Evolutionary conservation across 73 alveolate species (phyloP).

Genomic region (Tetrahymena elliotti): DNA sequence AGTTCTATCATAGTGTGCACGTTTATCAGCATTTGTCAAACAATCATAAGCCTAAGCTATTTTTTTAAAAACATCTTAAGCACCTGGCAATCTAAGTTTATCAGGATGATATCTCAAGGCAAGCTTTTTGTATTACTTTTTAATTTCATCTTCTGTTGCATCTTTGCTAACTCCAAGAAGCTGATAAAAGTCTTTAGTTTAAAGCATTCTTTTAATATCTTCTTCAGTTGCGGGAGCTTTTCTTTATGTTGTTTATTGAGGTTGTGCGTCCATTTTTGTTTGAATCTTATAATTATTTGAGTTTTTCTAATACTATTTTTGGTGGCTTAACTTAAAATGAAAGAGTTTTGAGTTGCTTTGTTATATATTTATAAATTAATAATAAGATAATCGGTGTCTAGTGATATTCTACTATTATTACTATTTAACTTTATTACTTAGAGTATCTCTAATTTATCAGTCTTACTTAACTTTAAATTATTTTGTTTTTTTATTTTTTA

Average conservation of each 20-base stretch:
- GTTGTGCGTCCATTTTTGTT: not conserved
- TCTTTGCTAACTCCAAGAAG: conserved; percentile 68
- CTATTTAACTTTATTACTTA: not conserved
- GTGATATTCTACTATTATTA: not conserved
- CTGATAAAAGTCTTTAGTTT: conserved; percentile 64
- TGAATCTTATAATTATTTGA: not conserved
- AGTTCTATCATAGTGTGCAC: conserved; percentile 27
- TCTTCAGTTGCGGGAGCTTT: conserved; percentile 23
- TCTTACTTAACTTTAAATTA: not conserved
- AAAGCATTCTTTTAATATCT: conserved; percentile 31
- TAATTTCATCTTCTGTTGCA: conserved; percentile 75
- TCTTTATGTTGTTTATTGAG: not conserved
- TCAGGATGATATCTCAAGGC: conserved; percentile 93
- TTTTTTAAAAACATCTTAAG: conserved; percentile 67
- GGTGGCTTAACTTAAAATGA: not conserved
- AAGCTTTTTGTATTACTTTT: conserved; percentile 70
- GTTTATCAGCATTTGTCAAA: conserved; percentile 15
- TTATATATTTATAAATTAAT: too few species aligned
- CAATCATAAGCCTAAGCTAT: conserved; percentile 47
- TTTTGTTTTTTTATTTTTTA: too few species aligned
- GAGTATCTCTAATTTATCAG: not conserved
- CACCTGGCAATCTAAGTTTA: conserved; percentile 57
- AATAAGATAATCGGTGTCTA: not conserved
- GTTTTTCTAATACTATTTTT: not conserved
- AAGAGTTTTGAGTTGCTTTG: not conserved